Evolutionary conservation across 495 filamentous ascomycete genomes (phyloP).

Genomic region (Xylaria venustula): DNA sequence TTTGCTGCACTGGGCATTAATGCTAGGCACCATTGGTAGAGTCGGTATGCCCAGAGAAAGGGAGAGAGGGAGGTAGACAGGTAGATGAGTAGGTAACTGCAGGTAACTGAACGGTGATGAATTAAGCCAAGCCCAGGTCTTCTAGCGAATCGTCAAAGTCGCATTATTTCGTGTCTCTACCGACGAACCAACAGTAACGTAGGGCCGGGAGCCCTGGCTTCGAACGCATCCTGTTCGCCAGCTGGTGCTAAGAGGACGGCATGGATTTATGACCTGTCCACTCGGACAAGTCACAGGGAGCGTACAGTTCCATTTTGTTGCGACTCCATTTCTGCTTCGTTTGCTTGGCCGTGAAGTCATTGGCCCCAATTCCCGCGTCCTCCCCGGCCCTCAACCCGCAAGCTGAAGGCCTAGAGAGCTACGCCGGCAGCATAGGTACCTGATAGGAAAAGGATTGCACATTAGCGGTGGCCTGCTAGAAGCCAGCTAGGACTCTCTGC

Average conservation of each 20-base stretch:
- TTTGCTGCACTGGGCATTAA: slow-evolving; percentile 15
- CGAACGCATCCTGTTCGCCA: slow-evolving; percentile 6
- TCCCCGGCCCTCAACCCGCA: slow-evolving; percentile 20
- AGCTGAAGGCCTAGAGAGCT: slow-evolving; percentile 7
- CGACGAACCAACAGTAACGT: slow-evolving; percentile 7
- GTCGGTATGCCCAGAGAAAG: neutral
- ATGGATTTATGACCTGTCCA: slow-evolving; percentile 29
- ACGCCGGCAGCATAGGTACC: slow-evolving; percentile 11
- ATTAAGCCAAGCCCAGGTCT: neutral
- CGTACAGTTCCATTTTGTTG: slow-evolving; percentile 19
- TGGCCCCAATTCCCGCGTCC: slow-evolving; percentile 26
- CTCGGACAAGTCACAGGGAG: slow-evolving; percentile 14
- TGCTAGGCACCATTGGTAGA: slow-evolving; percentile 12
- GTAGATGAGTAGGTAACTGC: neutral
- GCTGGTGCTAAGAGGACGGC: slow-evolving; percentile 10
- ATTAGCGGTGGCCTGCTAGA: neutral
- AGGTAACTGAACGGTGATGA: slow-evolving; percentile 1
- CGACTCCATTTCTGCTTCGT: slow-evolving; percentile 20
- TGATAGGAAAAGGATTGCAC: slow-evolving; percentile 7
- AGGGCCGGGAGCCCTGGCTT: neutral
- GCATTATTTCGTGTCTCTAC: slow-evolving; percentile 12
- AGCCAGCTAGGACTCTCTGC: too few species aligned
- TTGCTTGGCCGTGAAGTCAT: slow-evolving; percentile 27
- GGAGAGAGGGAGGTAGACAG: neutral
- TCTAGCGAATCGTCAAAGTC: slow-evolving; percentile 2